These are phyloP conservation scores for Neurospora sp. DNA, from an alignment of 495 filamentous ascomycete species.

Conservation along the genomic window DNA sequence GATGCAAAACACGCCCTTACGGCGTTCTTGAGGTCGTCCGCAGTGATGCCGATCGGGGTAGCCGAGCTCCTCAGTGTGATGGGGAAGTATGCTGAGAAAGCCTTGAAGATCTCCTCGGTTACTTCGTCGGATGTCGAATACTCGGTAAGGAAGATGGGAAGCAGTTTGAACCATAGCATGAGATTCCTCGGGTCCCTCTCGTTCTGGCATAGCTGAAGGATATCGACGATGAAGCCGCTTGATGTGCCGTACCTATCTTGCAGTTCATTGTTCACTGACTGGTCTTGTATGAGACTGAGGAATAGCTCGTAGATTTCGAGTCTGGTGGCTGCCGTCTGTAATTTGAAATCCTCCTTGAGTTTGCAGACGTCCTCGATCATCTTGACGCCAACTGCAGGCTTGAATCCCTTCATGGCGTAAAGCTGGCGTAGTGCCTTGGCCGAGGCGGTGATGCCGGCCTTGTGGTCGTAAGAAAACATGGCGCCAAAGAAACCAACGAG, in stretches of 20 bases:
- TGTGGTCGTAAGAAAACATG: conserved; percentile 42
- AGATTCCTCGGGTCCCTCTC: conserved; percentile 43
- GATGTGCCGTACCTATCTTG: conserved; percentile 29
- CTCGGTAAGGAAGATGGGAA: conserved; percentile 26
- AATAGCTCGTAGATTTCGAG: conserved; percentile 40
- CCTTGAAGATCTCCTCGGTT: conserved; percentile 35
- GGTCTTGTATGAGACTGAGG: conserved; percentile 25
- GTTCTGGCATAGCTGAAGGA: conserved; percentile 33
- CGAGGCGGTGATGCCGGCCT: conserved; percentile 38
- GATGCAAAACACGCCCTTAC: conserved; percentile 39
- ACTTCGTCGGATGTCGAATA: conserved; percentile 32
- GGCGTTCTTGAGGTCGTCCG: conserved; percentile 38
- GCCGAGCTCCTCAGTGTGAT: conserved; percentile 38
- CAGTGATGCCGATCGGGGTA: conserved; percentile 32
- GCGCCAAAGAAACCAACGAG: conserved; percentile 39
- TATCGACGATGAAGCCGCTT: conserved; percentile 27
- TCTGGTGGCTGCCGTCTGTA: conserved; percentile 34
- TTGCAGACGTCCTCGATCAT: conserved; percentile 34
- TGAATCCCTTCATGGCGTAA: conserved; percentile 35
- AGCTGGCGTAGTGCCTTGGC: conserved; percentile 36
- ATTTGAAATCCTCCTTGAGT: conserved; percentile 37
- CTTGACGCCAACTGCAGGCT: conserved; percentile 27
- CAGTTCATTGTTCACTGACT: conserved; percentile 27
- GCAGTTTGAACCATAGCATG: conserved; percentile 36
- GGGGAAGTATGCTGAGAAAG: conserved; percentile 43